phyloP scores from a whole-genome alignment of 106 monocot species.

The Acorus calamus region DNA sequence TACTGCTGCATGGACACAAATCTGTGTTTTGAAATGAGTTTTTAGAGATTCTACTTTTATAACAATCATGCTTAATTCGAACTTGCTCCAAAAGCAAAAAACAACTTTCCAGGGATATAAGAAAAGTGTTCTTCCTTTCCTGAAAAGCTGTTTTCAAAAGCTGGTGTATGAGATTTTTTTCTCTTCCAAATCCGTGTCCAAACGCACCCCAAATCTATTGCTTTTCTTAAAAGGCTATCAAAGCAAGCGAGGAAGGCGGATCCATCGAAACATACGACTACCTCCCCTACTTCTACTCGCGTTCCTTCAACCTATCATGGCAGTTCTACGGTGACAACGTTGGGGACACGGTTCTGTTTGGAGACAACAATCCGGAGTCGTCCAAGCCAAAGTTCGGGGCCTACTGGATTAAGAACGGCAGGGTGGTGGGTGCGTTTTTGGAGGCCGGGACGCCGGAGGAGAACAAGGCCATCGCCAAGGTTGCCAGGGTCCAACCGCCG shows the following conservation, averaged over 20 bases:
- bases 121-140: too few species aligned
- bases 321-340: constrained; percentile 93
- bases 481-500: constrained; percentile 52
- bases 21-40: too few species aligned
- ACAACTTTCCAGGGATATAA: too few species aligned
- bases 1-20: too few species aligned
- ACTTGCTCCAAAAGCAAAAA: too few species aligned
- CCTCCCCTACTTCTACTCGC: constrained; percentile 90
- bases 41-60: too few species aligned
- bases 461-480: constrained; percentile 68
- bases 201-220: too few species aligned
- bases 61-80: too few species aligned
- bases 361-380: constrained; percentile 53
- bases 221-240: constrained; percentile 51
- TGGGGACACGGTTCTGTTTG: constrained; percentile 75
- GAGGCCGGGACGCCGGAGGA: constrained; percentile 75
- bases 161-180: too few species aligned
- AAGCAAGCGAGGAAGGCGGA: constrained; percentile 55
- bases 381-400: constrained; percentile 77
- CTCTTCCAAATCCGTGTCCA: too few species aligned
- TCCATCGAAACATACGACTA: constrained; percentile 72
- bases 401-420: constrained; percentile 92
- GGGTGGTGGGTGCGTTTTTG: constrained; percentile 73
- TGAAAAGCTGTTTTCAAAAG: too few species aligned
- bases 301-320: constrained; percentile 82